Percentiles rank a stretch among this genome's conserved stretches.
Conservation (phyloP, 2,329 filamentous ascomycete species). For the Sporothrix brunneoviolacea region DNA sequence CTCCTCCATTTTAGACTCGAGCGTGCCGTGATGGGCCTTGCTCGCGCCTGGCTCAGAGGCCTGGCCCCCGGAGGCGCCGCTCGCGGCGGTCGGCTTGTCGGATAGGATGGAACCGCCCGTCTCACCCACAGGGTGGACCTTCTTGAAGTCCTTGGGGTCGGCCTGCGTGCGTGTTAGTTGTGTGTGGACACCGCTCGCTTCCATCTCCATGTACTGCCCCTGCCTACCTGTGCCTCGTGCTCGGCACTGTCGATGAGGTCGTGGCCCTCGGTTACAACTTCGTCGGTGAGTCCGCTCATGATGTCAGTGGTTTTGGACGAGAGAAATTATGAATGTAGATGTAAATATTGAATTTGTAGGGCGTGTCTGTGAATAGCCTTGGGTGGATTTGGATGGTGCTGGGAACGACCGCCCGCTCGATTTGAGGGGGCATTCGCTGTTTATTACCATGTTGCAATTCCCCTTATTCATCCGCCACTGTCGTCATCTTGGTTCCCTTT, state of each 20-base stretch:
- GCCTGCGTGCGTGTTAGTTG: not conserved
- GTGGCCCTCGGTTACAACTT: conserved; percentile 2
- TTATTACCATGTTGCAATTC: too few relatives aligned
- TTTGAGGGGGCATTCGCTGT: too few relatives aligned
- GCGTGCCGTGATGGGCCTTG: too few relatives aligned
- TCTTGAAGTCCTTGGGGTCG: conserved; percentile 7
- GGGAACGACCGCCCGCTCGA: too few relatives aligned
- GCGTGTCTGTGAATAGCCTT: too few relatives aligned
- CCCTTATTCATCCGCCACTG: too few relatives aligned
- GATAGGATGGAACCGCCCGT: not conserved
- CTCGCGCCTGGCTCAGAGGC: not conserved
- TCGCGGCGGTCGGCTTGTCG: not conserved
- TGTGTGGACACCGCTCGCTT: not conserved
- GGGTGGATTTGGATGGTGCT: too few relatives aligned
- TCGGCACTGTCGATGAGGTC: conserved; percentile 9
- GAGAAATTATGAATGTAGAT: too few relatives aligned
- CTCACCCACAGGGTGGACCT: conserved; percentile 7
- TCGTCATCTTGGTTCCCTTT: too few relatives aligned
- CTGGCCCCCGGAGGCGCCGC: not conserved
- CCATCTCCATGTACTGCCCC: not conserved
- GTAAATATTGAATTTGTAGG: not conserved
- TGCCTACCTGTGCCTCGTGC: conserved; percentile 1
- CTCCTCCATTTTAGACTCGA: too few relatives aligned
- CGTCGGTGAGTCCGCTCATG: conserved; percentile 7
- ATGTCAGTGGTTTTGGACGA: not conserved